A percentile compares a stretch with the other conserved stretches of the same genome.
phyloP scores from a whole-genome alignment of 257 asterid genomes.

The Voacanga thouarsii region DNA sequence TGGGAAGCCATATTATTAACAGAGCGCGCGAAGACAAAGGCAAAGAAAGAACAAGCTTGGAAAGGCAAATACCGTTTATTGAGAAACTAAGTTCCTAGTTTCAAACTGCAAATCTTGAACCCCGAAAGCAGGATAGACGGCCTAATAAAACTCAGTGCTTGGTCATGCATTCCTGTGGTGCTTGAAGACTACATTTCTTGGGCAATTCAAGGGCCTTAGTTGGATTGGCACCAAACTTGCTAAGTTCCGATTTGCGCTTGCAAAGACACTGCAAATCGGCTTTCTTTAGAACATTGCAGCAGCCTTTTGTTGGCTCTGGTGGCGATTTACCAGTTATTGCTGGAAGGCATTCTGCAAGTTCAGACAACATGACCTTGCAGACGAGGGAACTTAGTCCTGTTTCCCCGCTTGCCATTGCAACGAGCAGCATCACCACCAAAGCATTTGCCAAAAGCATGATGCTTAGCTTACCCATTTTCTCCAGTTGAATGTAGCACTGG shows the following conservation, averaged over 20 bases:
- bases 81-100: no score
- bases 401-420: constrained; percentile 10
- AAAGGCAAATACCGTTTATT: no score
- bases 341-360: constrained; percentile 47
- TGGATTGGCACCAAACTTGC: constrained; percentile 32
- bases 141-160: neutral
- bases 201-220: constrained; percentile 47
- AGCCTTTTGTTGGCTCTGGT: constrained; percentile 31
- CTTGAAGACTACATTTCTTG: constrained; percentile 27
- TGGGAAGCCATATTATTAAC: no score
- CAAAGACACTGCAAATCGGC: constrained; percentile 46
- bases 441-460: neutral
- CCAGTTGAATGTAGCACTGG: no score
- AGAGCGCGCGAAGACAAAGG: no score
- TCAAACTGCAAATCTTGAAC: no score
- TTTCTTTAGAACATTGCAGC: constrained; percentile 39
- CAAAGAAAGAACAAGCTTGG: no score
- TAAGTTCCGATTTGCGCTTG: constrained; percentile 31
- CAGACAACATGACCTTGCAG: constrained; percentile 43
- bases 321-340: constrained; percentile 47
- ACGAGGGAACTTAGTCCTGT: constrained; percentile 8
- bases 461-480: neutral
- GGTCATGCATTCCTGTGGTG: constrained; percentile 34
- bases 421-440: neutral
- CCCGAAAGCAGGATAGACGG: no score